Evolutionary conservation across 225 moss, liverwort and hornwort genomes (phyloP), one percentile per base, ranked within the genome.

Genomic region (Polytrichum formosum): DNA sequence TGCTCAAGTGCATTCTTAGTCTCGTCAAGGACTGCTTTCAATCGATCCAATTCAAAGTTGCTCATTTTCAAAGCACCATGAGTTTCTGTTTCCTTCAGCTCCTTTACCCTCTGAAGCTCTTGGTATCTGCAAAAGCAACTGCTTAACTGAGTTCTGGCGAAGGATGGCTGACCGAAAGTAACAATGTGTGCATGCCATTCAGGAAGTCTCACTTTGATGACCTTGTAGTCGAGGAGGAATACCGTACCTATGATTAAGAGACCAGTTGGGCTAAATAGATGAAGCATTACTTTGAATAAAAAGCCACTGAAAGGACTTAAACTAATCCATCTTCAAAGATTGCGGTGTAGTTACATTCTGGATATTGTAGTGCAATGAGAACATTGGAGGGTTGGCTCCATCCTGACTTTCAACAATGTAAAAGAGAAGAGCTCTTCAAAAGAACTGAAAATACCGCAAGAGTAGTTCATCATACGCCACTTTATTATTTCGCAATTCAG

Each of bases 101-200:
- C 80, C 0, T 74, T 66, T 10, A 77, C 64, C 80, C 93, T 85
- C 7, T 90, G 88, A 72, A 90, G 85, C 74, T 96, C 93, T 72
- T 63, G 88, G 66, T 82, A 93, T 75, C 95, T 87, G 56, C 46
- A n/a, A 55, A 73, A 5, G 63, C 29, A 62, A n/a, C 26, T 58
- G 18, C 54, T 26, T 20, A 59, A 21, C 4, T 56, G 33, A 6
- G 26, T 16, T 20, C 19, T 58, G 37, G 33, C 6, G 2, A 73
- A 64, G 35, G 16, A 69, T 61, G 46, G 16, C 16, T 46, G 46
- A 46, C 46, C 46, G 16, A 46, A 46, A 46, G 46, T 16, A 46
- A 46, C 46, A 16, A 46, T 16, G 4, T 46, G 46, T 46, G 10
- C 3, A 13, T 46, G 35, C 13, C 46, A 13, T 46, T 13, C 46